Evolutionary conservation across 768 basidiomycete species (phyloP).

Genomic region (Tulasnella sp.): DNA sequence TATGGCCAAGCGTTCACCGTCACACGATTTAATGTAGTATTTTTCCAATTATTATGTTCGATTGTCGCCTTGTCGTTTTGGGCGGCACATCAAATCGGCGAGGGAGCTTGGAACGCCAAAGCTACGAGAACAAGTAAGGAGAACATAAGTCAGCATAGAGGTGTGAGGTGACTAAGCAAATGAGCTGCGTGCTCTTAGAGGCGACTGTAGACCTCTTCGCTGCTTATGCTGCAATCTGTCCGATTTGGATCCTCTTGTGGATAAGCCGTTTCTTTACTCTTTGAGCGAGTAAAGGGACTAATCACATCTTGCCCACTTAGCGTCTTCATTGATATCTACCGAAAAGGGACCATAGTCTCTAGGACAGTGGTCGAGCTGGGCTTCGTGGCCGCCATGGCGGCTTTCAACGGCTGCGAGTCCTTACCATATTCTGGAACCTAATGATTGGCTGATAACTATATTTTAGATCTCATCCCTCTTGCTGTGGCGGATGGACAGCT

Average conservation of each 20-base stretch:
- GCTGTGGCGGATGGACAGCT: not conserved
- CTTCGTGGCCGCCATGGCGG: not conserved
- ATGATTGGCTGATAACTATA: not conserved
- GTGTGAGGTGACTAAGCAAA: not conserved
- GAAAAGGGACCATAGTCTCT: not conserved
- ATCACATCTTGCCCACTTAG: not conserved
- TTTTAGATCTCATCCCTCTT: not conserved
- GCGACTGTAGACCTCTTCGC: not conserved
- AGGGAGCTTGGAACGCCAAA: not conserved
- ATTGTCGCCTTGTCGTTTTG: not conserved
- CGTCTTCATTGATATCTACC: not conserved
- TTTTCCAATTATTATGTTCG: not conserved
- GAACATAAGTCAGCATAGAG: not conserved
- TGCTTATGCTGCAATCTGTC: not conserved
- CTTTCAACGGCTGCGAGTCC: not conserved
- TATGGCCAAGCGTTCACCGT: conserved; percentile 1
- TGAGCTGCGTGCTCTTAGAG: not conserved
- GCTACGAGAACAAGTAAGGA: not conserved
- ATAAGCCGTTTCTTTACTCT: no score
- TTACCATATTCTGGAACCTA: no score
- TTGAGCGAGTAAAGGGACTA: no score
- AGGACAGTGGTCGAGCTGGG: not conserved
- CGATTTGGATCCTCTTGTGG: conserved; percentile 2
- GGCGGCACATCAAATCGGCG: conserved; percentile 3
- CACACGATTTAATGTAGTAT: not conserved